These are phyloP conservation scores for Smallanthus sonchifolius DNA, from an alignment of 129 eudicot species.

Conservation along the genomic window DNA sequence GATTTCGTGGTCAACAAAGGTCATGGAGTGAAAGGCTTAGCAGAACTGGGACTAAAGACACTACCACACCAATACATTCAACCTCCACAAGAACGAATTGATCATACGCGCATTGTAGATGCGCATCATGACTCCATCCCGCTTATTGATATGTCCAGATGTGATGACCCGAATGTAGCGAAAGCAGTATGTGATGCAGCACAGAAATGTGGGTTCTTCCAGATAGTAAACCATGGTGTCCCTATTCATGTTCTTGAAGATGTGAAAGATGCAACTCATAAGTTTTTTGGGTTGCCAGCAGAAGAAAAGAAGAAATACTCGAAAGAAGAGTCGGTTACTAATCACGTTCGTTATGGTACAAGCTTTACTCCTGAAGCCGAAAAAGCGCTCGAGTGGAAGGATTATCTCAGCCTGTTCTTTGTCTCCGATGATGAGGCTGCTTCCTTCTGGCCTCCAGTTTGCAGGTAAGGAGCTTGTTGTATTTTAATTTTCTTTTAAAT, in stretches of 20 bases:
- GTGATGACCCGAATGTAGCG: neutral
- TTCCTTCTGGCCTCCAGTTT: neutral
- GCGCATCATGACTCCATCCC: neutral
- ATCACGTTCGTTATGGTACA: neutral
- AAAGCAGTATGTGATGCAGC: slow-evolving; percentile 8
- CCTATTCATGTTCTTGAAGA: slow-evolving; percentile 9
- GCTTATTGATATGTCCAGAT: slow-evolving; percentile 1
- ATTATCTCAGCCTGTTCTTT: slow-evolving; percentile 10
- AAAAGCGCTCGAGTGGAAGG: slow-evolving; percentile 15
- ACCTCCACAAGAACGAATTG: slow-evolving; percentile 12
- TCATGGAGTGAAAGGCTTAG: slow-evolving; percentile 15
- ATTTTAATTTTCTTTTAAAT: no score
- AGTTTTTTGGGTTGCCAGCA: neutral
- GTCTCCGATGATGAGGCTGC: neutral
- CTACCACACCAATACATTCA: slow-evolving; percentile 14
- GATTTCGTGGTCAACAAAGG: slow-evolving; percentile 19
- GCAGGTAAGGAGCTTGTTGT: neutral
- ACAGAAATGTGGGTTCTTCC: slow-evolving; percentile 12
- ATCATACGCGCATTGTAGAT: neutral
- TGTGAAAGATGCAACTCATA: slow-evolving; percentile 6
- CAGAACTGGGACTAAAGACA: slow-evolving; percentile 9
- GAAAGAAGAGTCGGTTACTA: neutral
- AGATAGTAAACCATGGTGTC: slow-evolving; percentile 15
- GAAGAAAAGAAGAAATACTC: slow-evolving; percentile 12
- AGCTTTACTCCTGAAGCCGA: slow-evolving; percentile 9